These are phyloP conservation scores for Escallonia herrerae DNA, from an alignment of 129 eudicot species.

Conservation along the genomic window DNA sequence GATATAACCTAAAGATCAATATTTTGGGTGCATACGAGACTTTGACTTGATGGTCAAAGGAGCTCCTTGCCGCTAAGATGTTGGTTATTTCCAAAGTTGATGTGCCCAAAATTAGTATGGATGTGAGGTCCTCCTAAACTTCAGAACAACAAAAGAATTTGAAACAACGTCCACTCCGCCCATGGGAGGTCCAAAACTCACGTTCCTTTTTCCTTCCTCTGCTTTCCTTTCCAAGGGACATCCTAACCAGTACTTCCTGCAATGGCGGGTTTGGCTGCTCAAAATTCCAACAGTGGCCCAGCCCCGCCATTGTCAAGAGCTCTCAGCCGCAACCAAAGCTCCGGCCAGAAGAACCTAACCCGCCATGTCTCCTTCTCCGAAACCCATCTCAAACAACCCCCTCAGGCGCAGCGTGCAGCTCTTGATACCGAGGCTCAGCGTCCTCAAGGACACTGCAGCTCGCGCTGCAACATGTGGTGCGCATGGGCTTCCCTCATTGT, in stretches of 20 bases:
- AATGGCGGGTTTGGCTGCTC: too few species aligned
- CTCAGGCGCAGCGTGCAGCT: background rate
- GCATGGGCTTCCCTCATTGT: background rate
- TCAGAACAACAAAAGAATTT: background rate
- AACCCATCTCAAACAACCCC: background rate
- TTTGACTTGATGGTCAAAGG: background rate
- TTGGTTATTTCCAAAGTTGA: background rate
- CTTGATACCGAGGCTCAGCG: background rate
- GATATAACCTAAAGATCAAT: background rate
- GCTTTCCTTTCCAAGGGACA: too few species aligned
- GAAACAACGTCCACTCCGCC: too few species aligned
- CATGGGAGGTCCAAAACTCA: too few species aligned
- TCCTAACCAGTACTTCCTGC: too few species aligned
- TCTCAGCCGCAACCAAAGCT: background rate
- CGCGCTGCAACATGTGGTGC: constrained; percentile 4
- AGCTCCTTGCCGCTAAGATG: background rate
- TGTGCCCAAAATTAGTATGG: background rate
- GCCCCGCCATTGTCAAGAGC: too few species aligned
- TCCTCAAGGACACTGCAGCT: background rate
- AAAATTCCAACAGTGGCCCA: too few species aligned
- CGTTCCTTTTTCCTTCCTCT: too few species aligned
- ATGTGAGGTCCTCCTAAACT: background rate
- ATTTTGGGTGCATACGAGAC: background rate
- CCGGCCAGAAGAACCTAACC: background rate
- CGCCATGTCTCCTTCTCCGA: background rate